phyloP scores from a whole-genome alignment of 2,329 filamentous ascomycete species.

The Sporothrix pallida region DNA sequence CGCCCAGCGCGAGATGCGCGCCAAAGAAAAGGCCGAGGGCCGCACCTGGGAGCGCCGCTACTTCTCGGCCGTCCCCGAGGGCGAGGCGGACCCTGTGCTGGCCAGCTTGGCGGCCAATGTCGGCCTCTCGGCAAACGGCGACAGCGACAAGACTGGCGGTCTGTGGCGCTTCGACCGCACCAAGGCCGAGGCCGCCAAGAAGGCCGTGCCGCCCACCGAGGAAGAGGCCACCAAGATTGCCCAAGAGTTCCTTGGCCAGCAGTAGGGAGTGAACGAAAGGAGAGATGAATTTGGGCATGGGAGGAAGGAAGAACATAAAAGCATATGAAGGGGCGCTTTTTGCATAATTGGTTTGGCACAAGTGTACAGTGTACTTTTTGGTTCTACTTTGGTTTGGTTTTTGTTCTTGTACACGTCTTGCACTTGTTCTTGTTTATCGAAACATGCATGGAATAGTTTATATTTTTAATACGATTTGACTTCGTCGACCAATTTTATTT shows the following conservation, averaged over 20 bases:
- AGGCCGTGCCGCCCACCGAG: conserved; percentile 42
- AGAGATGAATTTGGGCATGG: no score
- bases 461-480: not conserved
- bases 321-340: conserved; percentile 2
- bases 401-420: not conserved
- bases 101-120: conserved; percentile 52
- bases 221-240: conserved; percentile 47
- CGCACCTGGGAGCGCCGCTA: conserved; percentile 82
- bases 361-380: not conserved
- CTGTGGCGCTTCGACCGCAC: conserved; percentile 61
- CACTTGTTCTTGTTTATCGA: not conserved
- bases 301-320: not conserved
- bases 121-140: conserved; percentile 57
- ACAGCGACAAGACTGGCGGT: conserved; percentile 65
- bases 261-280: no score
- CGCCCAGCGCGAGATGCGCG: conserved; percentile 75
- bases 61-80: conserved; percentile 65
- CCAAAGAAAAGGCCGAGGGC: conserved; percentile 75
- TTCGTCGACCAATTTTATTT: not conserved
- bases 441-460: not conserved
- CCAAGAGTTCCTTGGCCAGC: conserved; percentile 46
- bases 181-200: conserved; percentile 53
- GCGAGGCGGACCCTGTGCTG: conserved; percentile 54
- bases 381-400: not conserved
- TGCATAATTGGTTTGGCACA: not conserved